A percentile compares a stretch with the other conserved stretches of the same genome.
Evolutionary conservation across 2,329 filamentous ascomycete genomes (phyloP).

Genomic region (Fusarium cyanostomum): DNA sequence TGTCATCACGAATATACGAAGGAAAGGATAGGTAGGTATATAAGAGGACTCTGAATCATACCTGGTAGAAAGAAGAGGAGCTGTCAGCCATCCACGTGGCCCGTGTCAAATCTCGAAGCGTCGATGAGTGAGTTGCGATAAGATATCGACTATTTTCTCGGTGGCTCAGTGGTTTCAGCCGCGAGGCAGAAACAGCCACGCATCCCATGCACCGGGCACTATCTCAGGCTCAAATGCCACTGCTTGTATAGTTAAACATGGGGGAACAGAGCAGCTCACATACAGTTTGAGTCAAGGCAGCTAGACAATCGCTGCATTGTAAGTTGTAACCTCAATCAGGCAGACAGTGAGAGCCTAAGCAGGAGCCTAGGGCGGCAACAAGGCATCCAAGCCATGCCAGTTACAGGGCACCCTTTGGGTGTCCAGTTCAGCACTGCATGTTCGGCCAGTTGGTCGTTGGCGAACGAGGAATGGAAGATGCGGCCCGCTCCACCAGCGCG

Average conservation of each 20-base stretch:
- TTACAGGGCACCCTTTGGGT: background rate
- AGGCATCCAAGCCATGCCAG: slow-evolving; percentile 34
- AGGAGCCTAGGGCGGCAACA: slow-evolving; percentile 19
- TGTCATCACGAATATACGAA: slow-evolving; percentile 52
- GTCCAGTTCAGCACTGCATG: slow-evolving; percentile 19
- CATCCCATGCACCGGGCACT: background rate
- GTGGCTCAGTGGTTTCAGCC: slow-evolving; percentile 1
- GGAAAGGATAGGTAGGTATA: background rate
- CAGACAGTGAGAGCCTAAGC: slow-evolving; percentile 15
- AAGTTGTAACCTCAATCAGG: background rate
- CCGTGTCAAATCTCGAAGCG: background rate
- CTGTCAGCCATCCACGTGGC: background rate
- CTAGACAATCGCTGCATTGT: background rate
- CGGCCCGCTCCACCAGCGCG: slow-evolving; percentile 21
- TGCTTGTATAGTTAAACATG: background rate
- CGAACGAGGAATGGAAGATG: slow-evolving; percentile 26
- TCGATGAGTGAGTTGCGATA: background rate
- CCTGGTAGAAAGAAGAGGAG: slow-evolving; percentile 8
- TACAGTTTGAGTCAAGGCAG: slow-evolving; percentile 1
- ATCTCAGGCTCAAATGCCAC: background rate
- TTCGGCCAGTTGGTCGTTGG: slow-evolving; percentile 11
- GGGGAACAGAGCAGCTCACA: background rate
- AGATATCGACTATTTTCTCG: background rate
- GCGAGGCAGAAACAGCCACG: background rate
- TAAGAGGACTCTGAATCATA: slow-evolving; percentile 8